Evolutionary conservation across 768 basidiomycete species (phyloP), one percentile per base, ranked within the genome.

Genomic region (Tulasnella sp.): DNA sequence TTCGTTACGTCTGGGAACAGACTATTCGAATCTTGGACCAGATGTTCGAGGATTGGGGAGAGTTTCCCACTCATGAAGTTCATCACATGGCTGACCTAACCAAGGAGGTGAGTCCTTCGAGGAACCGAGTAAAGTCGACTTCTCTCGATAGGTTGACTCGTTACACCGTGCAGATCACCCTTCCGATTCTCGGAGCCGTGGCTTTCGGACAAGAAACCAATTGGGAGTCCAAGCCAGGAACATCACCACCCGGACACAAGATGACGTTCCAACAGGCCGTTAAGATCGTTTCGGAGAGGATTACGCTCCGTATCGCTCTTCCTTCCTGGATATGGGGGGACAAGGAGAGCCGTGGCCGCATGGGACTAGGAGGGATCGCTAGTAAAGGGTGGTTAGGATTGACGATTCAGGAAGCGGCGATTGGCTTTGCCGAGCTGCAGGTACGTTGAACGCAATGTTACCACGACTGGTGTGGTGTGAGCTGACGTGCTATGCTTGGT

Each of bases 191-290:
- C 17, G 36, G 69, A 1, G 69, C 69, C 3, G 69, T 47, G 0
- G 69, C 41, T 2, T 70, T 70, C 37, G 69, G 69, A 6, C 41
- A 47, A 19, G 29, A 36, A 35, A 62, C 37, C 22, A 16, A 40
- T 16, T 70, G 69, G 69, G 44, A 35, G 8, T 40, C 35, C 2
- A 34, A 17, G 7, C 37, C 59, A 5, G 32, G 67, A n/a, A 5
- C 62, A 29, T 62, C 35, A 2, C 34, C 71, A 1, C 34, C 16
- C 19, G 71, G 71, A 14, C 71, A 72, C 39, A 42, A 34, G 35
- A 72, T 72, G 71, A 39, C 71, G 11, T 72, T 72, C 39, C 39
- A 29, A 19, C 34, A 72, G 17, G 52, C 71, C 6, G n/a, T 72
- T 22, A 22, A 62, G 14, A 47, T 34, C 14, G 32, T 47, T 14